A percentile compares a stretch with the other conserved stretches of the same genome.
phyloP scores from a whole-genome alignment of 139 green algal species.

The Eudorina sp. region DNA sequence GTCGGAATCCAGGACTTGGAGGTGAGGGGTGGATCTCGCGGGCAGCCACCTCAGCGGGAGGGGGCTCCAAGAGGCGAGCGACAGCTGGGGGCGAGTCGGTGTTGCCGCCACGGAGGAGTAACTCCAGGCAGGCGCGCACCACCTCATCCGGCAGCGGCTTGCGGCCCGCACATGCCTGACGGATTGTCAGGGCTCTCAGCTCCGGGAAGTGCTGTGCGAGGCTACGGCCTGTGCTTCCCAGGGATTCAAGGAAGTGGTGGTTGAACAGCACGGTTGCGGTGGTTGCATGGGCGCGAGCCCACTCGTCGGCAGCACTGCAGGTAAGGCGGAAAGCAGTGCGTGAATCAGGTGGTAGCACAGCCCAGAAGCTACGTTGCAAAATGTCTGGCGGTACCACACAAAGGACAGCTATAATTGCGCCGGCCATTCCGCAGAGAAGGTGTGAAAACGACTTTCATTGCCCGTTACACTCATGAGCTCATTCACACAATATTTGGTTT shows the following conservation, averaged over 20 bases:
- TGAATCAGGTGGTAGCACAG: background rate
- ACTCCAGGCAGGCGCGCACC: conserved; percentile 14
- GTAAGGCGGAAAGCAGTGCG: background rate
- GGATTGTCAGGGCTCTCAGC: background rate
- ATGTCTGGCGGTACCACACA: background rate
- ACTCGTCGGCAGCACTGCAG: background rate
- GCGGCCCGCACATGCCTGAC: background rate
- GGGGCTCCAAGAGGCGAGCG: too few relatives aligned
- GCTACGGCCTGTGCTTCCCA: background rate
- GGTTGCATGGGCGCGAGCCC: background rate
- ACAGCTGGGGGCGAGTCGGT: background rate
- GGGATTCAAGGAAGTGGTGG: background rate
- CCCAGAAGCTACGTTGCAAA: background rate
- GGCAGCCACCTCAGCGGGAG: too few relatives aligned
- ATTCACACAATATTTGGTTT: too few relatives aligned
- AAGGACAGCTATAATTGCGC: background rate
- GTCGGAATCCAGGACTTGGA: too few relatives aligned
- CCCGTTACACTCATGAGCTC: too few relatives aligned
- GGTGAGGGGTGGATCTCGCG: too few relatives aligned
- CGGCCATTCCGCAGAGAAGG: too few relatives aligned
- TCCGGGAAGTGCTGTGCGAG: background rate
- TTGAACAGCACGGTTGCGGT: background rate
- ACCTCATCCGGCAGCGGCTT: conserved; percentile 23
- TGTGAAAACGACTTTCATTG: too few relatives aligned
- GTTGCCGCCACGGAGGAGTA: background rate